Evolutionary conservation across 2,329 filamentous ascomycete genomes (phyloP).

Genomic region (Paecilomyces variotii): DNA sequence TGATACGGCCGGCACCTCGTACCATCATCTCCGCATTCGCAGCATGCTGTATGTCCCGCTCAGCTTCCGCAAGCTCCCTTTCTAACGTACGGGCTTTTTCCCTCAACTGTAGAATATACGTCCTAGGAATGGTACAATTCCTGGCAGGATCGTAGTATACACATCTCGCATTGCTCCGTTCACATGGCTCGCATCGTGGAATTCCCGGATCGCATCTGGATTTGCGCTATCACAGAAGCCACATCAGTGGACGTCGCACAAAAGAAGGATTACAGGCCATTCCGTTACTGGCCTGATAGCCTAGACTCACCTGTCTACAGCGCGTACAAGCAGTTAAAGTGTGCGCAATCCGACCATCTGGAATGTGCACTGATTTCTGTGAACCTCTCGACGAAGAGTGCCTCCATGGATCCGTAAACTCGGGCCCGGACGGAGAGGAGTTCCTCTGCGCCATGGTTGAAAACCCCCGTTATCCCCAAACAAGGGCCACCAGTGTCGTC

Average conservation of each 20-base stretch:
- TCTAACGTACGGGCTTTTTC: conserved; percentile 77
- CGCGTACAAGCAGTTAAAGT: conserved; percentile 43
- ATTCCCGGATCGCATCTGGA: conserved; percentile 91
- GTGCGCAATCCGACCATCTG: conserved; percentile 36
- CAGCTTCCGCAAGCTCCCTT: conserved; percentile 68
- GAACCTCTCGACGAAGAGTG: conserved; percentile 19
- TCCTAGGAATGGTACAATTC: conserved; percentile 75
- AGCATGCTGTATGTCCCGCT: conserved; percentile 64
- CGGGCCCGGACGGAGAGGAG: conserved; percentile 10
- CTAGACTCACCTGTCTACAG: conserved; percentile 39
- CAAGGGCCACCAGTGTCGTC: background rate
- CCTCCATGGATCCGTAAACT: conserved; percentile 19
- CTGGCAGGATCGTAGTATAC: conserved; percentile 92
- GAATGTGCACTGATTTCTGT: conserved; percentile 22
- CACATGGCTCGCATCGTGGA: conserved; percentile 85
- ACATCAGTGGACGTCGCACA: conserved; percentile 2
- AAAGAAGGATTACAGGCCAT: background rate
- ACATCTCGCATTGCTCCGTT: conserved; percentile 82
- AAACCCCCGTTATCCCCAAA: background rate
- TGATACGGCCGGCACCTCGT: conserved; percentile 75
- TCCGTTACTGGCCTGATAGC: background rate
- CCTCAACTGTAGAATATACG: conserved; percentile 87
- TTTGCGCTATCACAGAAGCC: conserved; percentile 59
- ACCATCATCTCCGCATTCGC: conserved; percentile 76
- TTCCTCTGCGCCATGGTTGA: conserved; percentile 14